These are phyloP conservation scores for Pisolithus marmoratus DNA, from an alignment of 768 basidiomycete genomes.

Conservation along the genomic window DNA sequence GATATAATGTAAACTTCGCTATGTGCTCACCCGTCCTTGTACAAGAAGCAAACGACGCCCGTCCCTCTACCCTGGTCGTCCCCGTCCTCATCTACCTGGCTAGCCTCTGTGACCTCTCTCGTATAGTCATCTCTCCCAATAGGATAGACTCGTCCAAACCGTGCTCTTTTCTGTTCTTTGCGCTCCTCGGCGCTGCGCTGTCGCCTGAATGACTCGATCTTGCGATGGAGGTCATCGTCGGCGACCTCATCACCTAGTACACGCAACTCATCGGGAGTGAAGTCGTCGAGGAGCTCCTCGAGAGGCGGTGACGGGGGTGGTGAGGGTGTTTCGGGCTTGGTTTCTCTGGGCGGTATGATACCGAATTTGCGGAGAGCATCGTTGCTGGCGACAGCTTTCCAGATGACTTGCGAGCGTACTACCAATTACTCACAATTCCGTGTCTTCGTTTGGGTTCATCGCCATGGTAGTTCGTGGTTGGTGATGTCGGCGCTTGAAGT, in stretches of 20 bases:
- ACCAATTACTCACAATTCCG: slow-evolving; percentile 74
- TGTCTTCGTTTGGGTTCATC: slow-evolving; percentile 85
- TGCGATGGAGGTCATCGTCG: slow-evolving; percentile 72
- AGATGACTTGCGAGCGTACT: no score
- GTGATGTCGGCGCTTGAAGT: background rate
- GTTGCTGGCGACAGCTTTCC: slow-evolving; percentile 48
- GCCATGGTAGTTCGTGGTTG: slow-evolving; percentile 43
- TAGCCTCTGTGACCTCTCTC: slow-evolving; percentile 91
- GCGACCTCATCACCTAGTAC: slow-evolving; percentile 67
- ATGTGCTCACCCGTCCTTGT: slow-evolving; percentile 84
- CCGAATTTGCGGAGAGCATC: slow-evolving; percentile 91
- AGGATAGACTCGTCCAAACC: slow-evolving; percentile 82
- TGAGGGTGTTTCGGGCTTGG: slow-evolving; percentile 70
- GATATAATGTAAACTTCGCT: background rate
- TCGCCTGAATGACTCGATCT: slow-evolving; percentile 59
- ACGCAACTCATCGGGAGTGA: slow-evolving; percentile 55
- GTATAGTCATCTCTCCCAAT: slow-evolving; percentile 94
- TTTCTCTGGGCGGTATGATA: slow-evolving; percentile 73
- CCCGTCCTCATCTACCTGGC: slow-evolving; percentile 59
- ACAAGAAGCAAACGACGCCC: slow-evolving; percentile 90
- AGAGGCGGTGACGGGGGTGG: slow-evolving; percentile 74
- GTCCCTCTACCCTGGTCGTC: slow-evolving; percentile 71
- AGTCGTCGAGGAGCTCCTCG: slow-evolving; percentile 59
- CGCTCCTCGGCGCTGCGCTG: slow-evolving; percentile 62
- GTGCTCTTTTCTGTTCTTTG: slow-evolving; percentile 49